Evolutionary conservation across 1,284 basidiomycete species (phyloP).

Genomic region (Ustilago nuda): DNA sequence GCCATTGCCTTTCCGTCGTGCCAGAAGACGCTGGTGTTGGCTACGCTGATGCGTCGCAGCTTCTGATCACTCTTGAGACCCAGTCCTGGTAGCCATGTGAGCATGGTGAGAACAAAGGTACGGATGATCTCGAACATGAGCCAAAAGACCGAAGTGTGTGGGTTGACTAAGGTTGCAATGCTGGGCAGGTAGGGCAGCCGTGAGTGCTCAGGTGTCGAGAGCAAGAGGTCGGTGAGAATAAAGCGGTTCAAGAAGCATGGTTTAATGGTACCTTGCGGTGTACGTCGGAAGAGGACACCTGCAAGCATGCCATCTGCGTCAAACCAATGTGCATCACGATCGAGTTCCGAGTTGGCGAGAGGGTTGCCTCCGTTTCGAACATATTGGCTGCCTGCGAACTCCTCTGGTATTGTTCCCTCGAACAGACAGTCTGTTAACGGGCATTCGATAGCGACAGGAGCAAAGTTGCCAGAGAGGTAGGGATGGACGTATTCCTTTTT

Average conservation of each 20-base stretch:
- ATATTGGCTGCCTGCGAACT: constrained; percentile 70
- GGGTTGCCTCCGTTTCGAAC: constrained; percentile 73
- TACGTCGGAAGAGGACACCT: constrained; percentile 71
- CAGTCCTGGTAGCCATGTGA: constrained; percentile 65
- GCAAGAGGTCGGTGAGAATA: constrained; percentile 69
- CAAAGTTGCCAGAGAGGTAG: constrained; percentile 69
- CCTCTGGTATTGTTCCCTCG: constrained; percentile 62
- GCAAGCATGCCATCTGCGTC: constrained; percentile 71
- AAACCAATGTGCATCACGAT: constrained; percentile 68
- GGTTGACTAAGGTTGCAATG: constrained; percentile 72
- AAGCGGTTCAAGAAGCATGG: constrained; percentile 70
- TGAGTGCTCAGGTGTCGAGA: constrained; percentile 58
- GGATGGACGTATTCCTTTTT: constrained; percentile 61
- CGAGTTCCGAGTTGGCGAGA: constrained; percentile 49
- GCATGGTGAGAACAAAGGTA: constrained; percentile 61
- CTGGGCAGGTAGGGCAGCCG: constrained; percentile 71
- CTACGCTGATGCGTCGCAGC: constrained; percentile 67
- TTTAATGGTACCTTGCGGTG: constrained; percentile 36
- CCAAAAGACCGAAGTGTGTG: constrained; percentile 69
- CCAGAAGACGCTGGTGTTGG: constrained; percentile 72
- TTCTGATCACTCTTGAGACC: constrained; percentile 31
- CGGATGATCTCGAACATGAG: constrained; percentile 70
- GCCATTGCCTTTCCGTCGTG: constrained; percentile 71
- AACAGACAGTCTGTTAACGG: constrained; percentile 64
- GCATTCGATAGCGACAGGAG: constrained; percentile 65